A percentile compares a stretch with the other conserved stretches of the same genome.
Evolutionary conservation across 495 filamentous ascomycete species (phyloP).

Genomic region (Oidiodendron maius): DNA sequence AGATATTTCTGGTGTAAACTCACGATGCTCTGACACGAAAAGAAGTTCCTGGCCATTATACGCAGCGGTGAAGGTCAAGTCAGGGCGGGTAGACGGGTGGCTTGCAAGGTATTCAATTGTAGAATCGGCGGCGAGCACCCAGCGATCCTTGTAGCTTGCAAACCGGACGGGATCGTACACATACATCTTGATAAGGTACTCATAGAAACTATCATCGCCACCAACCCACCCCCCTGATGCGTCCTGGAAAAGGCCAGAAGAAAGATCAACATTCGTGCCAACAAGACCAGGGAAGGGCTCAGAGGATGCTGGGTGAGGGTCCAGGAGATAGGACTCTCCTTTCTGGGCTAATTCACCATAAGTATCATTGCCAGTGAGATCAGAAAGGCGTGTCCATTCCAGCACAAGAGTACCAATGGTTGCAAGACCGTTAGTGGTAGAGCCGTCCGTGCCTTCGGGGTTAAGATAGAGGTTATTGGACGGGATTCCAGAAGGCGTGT

Average conservation of each 20-base stretch:
- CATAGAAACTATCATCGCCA: conserved; percentile 79
- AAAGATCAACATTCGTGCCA: conserved; percentile 60
- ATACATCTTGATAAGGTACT: conserved; percentile 94
- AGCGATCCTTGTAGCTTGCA: conserved; percentile 59
- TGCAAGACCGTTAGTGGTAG: conserved; percentile 60
- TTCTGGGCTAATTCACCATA: conserved; percentile 64
- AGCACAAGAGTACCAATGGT: conserved; percentile 70
- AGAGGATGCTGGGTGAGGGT: conserved; percentile 51
- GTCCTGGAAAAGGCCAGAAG: conserved; percentile 61
- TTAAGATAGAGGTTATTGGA: conserved; percentile 64
- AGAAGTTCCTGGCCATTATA: conserved; percentile 46
- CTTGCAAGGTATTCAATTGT: conserved; percentile 66
- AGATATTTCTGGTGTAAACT: conserved; percentile 4
- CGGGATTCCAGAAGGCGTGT: conserved; percentile 71
- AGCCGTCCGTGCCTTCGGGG: conserved; percentile 31
- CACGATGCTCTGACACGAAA: conserved; percentile 53
- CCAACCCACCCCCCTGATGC: conserved; percentile 72
- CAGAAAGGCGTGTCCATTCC: conserved; percentile 80
- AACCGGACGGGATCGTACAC: conserved; percentile 70
- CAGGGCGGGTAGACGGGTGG: conserved; percentile 62
- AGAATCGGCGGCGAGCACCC: conserved; percentile 73
- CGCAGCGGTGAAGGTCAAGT: conserved; percentile 68
- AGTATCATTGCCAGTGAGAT: conserved; percentile 60
- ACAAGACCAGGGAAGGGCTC: conserved; percentile 77
- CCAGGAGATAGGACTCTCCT: conserved; percentile 67